These are phyloP conservation scores for Diplodia corticola DNA, from an alignment of 2,329 filamentous ascomycete species.

Conservation along the genomic window DNA sequence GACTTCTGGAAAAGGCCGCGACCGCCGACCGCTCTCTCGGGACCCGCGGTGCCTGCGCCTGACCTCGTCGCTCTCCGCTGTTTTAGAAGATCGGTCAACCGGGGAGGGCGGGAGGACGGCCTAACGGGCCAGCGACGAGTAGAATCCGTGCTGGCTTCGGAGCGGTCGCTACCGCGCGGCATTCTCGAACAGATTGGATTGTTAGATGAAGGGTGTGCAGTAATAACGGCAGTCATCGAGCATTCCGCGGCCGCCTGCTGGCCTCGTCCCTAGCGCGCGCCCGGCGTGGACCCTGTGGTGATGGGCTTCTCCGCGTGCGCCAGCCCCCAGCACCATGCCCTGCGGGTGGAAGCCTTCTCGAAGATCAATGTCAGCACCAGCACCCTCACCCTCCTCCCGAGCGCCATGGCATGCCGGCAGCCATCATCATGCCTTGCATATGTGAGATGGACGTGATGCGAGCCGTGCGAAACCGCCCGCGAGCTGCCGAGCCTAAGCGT, in stretches of 20 bases:
- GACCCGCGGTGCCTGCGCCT: slow-evolving; percentile 1
- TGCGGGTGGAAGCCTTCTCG: background rate
- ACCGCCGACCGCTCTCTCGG: slow-evolving; percentile 4
- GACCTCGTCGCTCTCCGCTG: background rate
- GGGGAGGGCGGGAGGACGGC: background rate
- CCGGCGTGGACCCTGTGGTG: slow-evolving; percentile 3
- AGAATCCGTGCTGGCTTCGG: background rate
- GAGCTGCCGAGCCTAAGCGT: slow-evolving; percentile 8
- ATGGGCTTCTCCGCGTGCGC: background rate
- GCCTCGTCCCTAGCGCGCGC: slow-evolving; percentile 6
- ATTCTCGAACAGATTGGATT: slow-evolving; percentile 3
- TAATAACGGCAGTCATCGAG: background rate
- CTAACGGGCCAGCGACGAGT: background rate
- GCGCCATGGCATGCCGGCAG: background rate
- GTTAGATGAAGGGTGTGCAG: slow-evolving; percentile 1
- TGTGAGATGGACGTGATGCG: slow-evolving; percentile 4
- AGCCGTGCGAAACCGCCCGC: slow-evolving; percentile 5
- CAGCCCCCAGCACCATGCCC: background rate
- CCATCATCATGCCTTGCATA: slow-evolving; percentile 14
- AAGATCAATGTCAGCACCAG: slow-evolving; percentile 3
- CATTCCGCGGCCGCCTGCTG: background rate
- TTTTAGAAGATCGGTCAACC: background rate
- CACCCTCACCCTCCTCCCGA: background rate
- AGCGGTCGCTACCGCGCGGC: background rate
- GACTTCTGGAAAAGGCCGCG: background rate